Base-by-base conservation (phyloP, 306 rosid species). In the Luffa acutangula region DNA sequence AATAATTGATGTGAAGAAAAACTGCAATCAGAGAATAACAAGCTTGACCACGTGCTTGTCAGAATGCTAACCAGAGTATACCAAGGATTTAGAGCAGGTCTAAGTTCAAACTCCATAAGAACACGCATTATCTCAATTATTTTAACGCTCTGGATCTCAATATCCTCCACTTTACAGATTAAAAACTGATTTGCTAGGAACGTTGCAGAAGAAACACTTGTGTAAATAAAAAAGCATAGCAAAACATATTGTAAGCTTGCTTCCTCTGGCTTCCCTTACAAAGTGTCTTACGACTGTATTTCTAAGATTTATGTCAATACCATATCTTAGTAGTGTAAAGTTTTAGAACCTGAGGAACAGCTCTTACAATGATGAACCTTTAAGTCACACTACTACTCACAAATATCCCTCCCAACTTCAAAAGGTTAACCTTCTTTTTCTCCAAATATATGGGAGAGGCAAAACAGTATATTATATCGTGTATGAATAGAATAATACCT, bases 401-500 rank as follows among this genome's bases (percentile, higher is more conserved):
- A 49, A 73, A 33, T 48, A 8, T 72, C 43, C 41, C 59, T 46
- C 25, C 31, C 13, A 74, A 51, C 4, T 34, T 49, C 46, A 75
- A 75, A 51, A 52, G 78, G 64, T 37, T 31, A 34, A 75, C 46
- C 45, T 37, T 49, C 34, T 8, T 9, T 1, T 73, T 48, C 21
- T 48, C 57, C n/a, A 14, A 33, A 51, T 7, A 17, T 52, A 74
- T 51, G 39, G 45, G 14, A 74, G 58, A 4, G 31, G 15, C 12
- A 51, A 51, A 80, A 34, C 25, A 33, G 79, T 6, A 41, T 21
- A 74, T 66, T 20, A 49, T 75, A 78, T 46, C 75, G 48, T 21
- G 60, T 75, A 52, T 34, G 52, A 53, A 79, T 80, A 77, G 52
- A 53, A 79, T 80, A 77, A 46, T 79, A 93, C 97, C 95, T 85